Percentiles rank a stretch among this genome's conserved stretches.
phyloP scores from a whole-genome alignment of 164 flowering plant genomes.

The Malania oleifera region DNA sequence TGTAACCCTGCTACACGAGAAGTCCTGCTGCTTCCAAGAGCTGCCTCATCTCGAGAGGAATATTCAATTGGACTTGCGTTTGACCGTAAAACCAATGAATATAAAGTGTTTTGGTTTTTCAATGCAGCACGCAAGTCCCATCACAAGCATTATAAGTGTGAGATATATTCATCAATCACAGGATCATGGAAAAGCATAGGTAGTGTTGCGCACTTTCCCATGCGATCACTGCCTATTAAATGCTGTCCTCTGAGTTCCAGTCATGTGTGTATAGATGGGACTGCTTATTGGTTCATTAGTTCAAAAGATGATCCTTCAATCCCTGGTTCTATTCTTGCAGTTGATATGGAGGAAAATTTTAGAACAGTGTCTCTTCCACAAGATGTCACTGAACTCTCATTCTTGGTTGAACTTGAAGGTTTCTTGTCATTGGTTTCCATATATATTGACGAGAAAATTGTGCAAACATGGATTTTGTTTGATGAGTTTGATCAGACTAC shows the following conservation, averaged over 20 bases:
- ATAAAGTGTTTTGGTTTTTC: slow-evolving; percentile 19
- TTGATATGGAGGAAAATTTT: neutral
- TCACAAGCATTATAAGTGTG: neutral
- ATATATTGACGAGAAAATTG: no score
- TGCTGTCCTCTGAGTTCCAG: neutral
- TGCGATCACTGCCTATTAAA: neutral
- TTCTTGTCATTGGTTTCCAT: no score
- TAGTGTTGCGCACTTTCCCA: neutral
- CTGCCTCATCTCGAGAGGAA: neutral
- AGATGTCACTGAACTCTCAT: neutral
- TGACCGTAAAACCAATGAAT: slow-evolving; percentile 13
- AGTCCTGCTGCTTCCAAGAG: slow-evolving; percentile 13
- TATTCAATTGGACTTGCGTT: slow-evolving; percentile 17
- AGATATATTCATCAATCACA: slow-evolving; percentile 12
- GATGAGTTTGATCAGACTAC: neutral
- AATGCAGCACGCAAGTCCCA: neutral
- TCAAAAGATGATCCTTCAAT: neutral
- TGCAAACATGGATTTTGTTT: no score
- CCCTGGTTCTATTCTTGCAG: slow-evolving; percentile 13
- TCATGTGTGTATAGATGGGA: slow-evolving; percentile 12
- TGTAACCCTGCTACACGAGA: slow-evolving; percentile 17
- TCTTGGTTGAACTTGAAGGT: neutral
- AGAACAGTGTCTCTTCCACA: neutral
- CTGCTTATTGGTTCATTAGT: slow-evolving; percentile 11
- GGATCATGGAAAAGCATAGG: slow-evolving; percentile 12